These are phyloP conservation scores for Aschersonia sp. DNA, from an alignment of 2,329 filamentous ascomycete genomes.

Conservation along the genomic window DNA sequence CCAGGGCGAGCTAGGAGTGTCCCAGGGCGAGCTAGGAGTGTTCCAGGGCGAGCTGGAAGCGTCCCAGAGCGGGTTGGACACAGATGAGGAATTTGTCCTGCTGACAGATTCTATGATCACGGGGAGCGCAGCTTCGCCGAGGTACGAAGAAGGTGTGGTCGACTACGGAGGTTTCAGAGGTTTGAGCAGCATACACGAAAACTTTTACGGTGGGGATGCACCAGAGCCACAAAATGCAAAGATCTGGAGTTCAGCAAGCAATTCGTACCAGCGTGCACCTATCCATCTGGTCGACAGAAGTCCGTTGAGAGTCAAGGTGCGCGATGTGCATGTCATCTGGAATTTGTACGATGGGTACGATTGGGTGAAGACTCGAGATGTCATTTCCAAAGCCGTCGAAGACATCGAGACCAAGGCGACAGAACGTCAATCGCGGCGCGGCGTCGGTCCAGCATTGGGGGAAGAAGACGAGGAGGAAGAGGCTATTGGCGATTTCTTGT, in stretches of 20 bases:
- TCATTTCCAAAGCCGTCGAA: constrained; percentile 76
- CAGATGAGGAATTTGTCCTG: constrained; percentile 20
- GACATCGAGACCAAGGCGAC: constrained; percentile 73
- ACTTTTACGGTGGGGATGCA: constrained; percentile 57
- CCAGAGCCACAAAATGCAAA: constrained; percentile 51
- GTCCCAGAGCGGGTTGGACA: constrained; percentile 8
- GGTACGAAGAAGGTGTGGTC: constrained; percentile 52
- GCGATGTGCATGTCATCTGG: constrained; percentile 91
- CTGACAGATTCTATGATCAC: constrained; percentile 14
- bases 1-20: constrained; percentile 3
- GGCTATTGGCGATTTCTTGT: constrained; percentile 86
- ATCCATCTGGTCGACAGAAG: constrained; percentile 46
- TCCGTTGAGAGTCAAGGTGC: constrained; percentile 63
- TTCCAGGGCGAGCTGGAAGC: constrained; percentile 17
- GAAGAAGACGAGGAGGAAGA: constrained; percentile 69
- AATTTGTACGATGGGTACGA: constrained; percentile 97
- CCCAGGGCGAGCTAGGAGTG: constrained; percentile 8
- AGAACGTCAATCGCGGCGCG: constrained; percentile 50
- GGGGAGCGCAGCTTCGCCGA: constrained; percentile 27
- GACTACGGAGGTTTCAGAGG: too few relatives aligned
- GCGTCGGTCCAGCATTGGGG: constrained; percentile 43
- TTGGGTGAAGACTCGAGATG: constrained; percentile 76
- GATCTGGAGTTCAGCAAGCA: constrained; percentile 66
- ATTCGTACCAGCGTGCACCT: constrained; percentile 57
- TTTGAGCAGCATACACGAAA: constrained; percentile 32